These are phyloP conservation scores for Wallacemonas rigidus DNA, from an alignment of 208 protist genomes.

Conservation along the genomic window DNA sequence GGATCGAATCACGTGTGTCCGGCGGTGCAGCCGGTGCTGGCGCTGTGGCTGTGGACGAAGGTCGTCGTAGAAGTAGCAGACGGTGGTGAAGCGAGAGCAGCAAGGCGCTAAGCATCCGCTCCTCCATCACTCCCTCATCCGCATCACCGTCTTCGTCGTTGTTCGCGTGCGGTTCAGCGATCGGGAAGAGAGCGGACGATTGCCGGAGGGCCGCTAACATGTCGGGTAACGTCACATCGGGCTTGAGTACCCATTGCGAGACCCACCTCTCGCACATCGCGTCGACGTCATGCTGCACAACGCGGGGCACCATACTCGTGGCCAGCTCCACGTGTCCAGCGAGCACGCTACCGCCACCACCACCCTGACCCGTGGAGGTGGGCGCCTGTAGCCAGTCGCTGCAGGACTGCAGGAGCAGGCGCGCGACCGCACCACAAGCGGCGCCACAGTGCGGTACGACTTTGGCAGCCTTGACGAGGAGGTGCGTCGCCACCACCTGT, in stretches of 20 bases:
- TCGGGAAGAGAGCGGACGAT: neutral
- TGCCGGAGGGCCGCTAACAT: constrained; percentile 14
- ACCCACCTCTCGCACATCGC: constrained; percentile 3
- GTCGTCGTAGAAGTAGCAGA: constrained; percentile 1
- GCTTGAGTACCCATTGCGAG: constrained; percentile 9
- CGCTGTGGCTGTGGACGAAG: neutral
- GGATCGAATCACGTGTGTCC: too few relatives aligned
- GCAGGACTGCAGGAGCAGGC: neutral
- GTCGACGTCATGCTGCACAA: neutral
- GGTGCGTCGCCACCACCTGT: neutral
- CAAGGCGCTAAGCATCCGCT: neutral
- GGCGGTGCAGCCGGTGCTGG: neutral
- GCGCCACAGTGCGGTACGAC: neutral
- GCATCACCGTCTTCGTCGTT: neutral
- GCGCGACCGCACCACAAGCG: neutral
- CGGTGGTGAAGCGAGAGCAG: constrained; percentile 13
- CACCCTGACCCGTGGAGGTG: neutral
- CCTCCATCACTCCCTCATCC: neutral
- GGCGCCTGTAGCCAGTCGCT: constrained; percentile 4
- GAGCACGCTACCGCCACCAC: neutral
- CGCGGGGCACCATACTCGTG: neutral
- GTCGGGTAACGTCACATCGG: constrained; percentile 3
- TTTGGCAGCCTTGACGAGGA: constrained; percentile 11
- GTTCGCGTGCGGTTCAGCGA: neutral
- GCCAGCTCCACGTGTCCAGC: constrained; percentile 10